Conservation (phyloP, 148 eudicot species). For the Silene latifolia region DNA sequence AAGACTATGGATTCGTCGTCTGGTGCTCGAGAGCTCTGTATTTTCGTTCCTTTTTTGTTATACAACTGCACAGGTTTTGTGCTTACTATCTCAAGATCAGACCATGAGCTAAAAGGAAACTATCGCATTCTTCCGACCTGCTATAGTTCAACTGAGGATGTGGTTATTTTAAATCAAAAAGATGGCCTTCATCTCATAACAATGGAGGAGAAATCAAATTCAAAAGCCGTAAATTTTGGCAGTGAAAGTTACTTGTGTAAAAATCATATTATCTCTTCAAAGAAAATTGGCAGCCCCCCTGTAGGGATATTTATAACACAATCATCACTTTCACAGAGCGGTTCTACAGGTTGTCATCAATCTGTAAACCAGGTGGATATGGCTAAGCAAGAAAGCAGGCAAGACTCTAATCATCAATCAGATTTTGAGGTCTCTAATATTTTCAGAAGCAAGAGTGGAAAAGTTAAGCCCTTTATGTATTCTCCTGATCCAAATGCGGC, state of each 20-base stretch:
- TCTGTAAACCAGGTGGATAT: constrained; percentile 25
- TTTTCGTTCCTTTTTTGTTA: constrained; percentile 79
- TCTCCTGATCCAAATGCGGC: constrained; percentile 70
- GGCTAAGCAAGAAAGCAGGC: constrained; percentile 20
- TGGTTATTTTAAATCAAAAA: constrained; percentile 36
- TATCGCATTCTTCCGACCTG: constrained; percentile 64
- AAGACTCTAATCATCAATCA: constrained; percentile 37
- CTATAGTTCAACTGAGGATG: constrained; percentile 60
- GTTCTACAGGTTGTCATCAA: constrained; percentile 20
- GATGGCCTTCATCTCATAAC: constrained; percentile 72
- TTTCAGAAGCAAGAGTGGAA: constrained; percentile 30
- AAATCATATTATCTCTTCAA: constrained; percentile 33
- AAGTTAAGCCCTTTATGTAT: constrained; percentile 69
- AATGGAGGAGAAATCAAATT: constrained; percentile 31
- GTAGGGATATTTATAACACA: constrained; percentile 24
- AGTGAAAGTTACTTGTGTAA: constrained; percentile 25
- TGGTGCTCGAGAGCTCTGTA: constrained; percentile 85
- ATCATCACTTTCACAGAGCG: constrained; percentile 28
- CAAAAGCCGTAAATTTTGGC: constrained; percentile 29
- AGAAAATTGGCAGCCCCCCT: constrained; percentile 21
- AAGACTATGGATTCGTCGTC: constrained; percentile 77
- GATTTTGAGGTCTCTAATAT: constrained; percentile 28
- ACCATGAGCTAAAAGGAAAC: constrained; percentile 49
- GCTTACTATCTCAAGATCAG: constrained; percentile 51
- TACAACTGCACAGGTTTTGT: constrained; percentile 83